Percentiles rank a stretch among this genome's conserved stretches.
Conservation (phyloP, 1,284 basidiomycete species). For the Peniophora sp. region DNA sequence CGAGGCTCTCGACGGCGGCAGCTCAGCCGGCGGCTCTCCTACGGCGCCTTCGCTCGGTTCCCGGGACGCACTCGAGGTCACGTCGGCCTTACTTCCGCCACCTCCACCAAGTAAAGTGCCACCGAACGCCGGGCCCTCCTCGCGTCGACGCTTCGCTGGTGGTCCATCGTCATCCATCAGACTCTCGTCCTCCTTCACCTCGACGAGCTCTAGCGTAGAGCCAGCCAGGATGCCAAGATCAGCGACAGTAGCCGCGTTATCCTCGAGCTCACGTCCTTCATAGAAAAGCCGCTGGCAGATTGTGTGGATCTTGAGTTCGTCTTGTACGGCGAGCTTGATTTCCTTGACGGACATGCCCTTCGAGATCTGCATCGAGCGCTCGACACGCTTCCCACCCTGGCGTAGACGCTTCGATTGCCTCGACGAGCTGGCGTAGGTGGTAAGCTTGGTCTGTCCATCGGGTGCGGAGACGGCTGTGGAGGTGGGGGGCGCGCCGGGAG, state of each 20-base stretch:
- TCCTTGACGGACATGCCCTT: constrained; percentile 69
- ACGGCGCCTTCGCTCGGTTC: too few species aligned
- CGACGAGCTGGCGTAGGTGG: constrained; percentile 24
- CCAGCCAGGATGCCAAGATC: constrained; percentile 56
- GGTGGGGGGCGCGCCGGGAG: constrained; percentile 11
- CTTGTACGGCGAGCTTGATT: constrained; percentile 65
- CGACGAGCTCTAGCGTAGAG: constrained; percentile 58
- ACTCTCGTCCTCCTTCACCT: constrained; percentile 52
- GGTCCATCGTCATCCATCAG: constrained; percentile 39
- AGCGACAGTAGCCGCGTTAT: constrained; percentile 51
- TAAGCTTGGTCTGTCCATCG: constrained; percentile 14
- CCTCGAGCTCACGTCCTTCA: constrained; percentile 52
- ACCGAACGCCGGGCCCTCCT: constrained; percentile 64
- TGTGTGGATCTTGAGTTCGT: constrained; percentile 54
- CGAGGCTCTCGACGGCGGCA: too few species aligned
- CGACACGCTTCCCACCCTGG: constrained; percentile 40
- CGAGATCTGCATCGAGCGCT: constrained; percentile 44
- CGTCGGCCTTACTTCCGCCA: too few species aligned
- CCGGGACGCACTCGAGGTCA: too few species aligned
- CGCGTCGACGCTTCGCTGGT: constrained; percentile 32
- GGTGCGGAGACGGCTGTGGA: too few species aligned
- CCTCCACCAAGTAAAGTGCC: constrained; percentile 64
- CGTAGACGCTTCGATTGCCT: constrained; percentile 64
- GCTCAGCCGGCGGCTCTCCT: too few species aligned
- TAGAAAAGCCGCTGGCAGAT: constrained; percentile 68